Percentiles rank a stretch among this genome's conserved stretches.
These are phyloP conservation scores for Canavalia gladiata DNA, from an alignment of 306 rosid species.

Conservation along the genomic window DNA sequence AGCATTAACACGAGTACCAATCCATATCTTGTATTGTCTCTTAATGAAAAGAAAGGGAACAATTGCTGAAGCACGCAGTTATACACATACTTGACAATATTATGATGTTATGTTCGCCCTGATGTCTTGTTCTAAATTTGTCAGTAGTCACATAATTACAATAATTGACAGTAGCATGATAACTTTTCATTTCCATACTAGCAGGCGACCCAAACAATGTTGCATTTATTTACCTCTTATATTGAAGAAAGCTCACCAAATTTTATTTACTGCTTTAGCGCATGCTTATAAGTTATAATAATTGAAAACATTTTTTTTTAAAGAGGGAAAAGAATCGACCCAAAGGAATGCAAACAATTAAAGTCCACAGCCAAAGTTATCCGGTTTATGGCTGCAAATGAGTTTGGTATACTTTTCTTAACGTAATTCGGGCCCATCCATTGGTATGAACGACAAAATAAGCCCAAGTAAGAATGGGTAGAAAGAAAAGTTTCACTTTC, in stretches of 20 bases:
- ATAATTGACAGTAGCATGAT: neutral
- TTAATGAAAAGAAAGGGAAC: neutral
- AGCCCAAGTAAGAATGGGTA: neutral
- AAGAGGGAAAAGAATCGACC: neutral
- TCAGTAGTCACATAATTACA: neutral
- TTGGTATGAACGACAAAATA: neutral
- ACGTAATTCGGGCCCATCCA: neutral
- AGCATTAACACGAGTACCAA: neutral
- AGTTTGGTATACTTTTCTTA: neutral
- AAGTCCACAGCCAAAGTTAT: neutral
- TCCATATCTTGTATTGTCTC: neutral
- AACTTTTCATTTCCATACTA: neutral
- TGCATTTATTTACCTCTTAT: neutral
- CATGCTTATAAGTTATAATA: neutral
- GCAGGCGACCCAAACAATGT: neutral
- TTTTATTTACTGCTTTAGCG: neutral
- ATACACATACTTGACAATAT: neutral
- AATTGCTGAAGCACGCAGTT: neutral
- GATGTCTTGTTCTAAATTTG: neutral
- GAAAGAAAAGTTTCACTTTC: neutral
- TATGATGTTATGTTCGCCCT: neutral
- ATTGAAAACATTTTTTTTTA: neutral
- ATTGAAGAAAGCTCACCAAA: neutral
- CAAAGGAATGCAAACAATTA: neutral
- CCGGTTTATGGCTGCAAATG: neutral